Percentiles rank a stretch among this genome's conserved stretches.
These are phyloP conservation scores for Leccinum obscurum DNA, from an alignment of 768 basidiomycete genomes.

Conservation along the genomic window DNA sequence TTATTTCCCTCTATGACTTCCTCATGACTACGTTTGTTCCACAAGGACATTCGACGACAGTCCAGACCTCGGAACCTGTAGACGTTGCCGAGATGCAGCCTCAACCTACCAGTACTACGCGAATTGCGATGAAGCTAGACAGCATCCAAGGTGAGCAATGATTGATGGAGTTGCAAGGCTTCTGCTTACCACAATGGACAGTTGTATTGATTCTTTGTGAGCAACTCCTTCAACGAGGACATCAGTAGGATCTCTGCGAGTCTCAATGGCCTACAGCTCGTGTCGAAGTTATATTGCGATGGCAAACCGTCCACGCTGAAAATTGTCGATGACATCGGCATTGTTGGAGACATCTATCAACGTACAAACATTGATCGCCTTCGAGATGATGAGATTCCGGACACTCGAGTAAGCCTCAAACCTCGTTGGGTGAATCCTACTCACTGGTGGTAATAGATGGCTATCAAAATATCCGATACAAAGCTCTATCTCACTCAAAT, in stretches of 20 bases:
- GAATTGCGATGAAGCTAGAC: conserved; percentile 79
- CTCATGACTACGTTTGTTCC: conserved; percentile 96
- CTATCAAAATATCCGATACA: conserved; percentile 78
- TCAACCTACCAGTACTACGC: conserved; percentile 57
- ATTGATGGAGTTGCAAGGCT: neutral
- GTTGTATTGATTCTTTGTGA: conserved; percentile 81
- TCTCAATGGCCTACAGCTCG: conserved; percentile 79
- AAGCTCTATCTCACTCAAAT: conserved; percentile 79
- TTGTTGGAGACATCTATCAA: conserved; percentile 70
- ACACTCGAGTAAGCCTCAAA: conserved; percentile 60
- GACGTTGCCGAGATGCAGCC: conserved; percentile 2
- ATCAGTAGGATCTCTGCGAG: conserved; percentile 68
- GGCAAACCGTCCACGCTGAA: conserved; percentile 59
- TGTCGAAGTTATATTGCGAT: conserved; percentile 61
- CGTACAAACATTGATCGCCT: conserved; percentile 52
- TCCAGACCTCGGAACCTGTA: conserved; percentile 11
- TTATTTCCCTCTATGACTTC: conserved; percentile 91
- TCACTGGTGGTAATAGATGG: conserved; percentile 47
- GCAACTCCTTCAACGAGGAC: conserved; percentile 63
- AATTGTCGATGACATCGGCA: conserved; percentile 89
- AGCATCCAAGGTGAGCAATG: conserved; percentile 68
- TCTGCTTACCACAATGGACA: conserved; percentile 32
- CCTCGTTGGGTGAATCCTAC: neutral
- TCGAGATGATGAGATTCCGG: conserved; percentile 57
- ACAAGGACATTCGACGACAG: conserved; percentile 12